These are phyloP conservation scores for Malassezia sympodialis DNA, from an alignment of 1,284 basidiomycete species.

Conservation along the genomic window DNA sequence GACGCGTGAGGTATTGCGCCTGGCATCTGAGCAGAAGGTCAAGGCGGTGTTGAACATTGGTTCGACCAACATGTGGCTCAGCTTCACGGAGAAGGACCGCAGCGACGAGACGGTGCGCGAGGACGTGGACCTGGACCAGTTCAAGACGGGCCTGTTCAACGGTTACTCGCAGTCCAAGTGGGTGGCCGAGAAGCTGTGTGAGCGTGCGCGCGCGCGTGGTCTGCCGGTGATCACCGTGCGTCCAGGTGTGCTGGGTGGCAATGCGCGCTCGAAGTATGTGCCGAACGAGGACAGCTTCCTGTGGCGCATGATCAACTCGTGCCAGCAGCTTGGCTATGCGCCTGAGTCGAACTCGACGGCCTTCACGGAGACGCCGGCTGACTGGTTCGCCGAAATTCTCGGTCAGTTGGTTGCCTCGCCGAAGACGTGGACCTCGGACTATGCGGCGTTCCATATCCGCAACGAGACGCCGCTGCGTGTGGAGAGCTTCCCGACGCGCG, in stretches of 20 bases:
- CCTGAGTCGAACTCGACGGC: background rate
- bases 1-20: constrained; percentile 48
- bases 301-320: constrained; percentile 13
- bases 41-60: constrained; percentile 45
- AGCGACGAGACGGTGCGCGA: constrained; percentile 33
- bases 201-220: constrained; percentile 38
- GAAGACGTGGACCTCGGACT: constrained; percentile 9
- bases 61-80: constrained; percentile 48
- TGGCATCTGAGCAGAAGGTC: constrained; percentile 38
- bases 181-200: constrained; percentile 47
- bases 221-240: constrained; percentile 45
- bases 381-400: constrained; percentile 19
- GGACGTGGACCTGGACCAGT: constrained; percentile 38
- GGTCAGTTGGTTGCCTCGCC: constrained; percentile 13
- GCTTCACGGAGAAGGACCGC: constrained; percentile 39
- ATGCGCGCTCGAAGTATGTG: constrained; percentile 21
- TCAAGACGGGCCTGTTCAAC: constrained; percentile 32
- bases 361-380: constrained; percentile 15
- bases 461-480: constrained; percentile 2
- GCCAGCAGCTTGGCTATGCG: constrained; percentile 11
- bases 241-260: constrained; percentile 46
- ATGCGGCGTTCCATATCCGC: constrained; percentile 16
- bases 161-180: constrained; percentile 49
- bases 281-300: constrained; percentile 20
- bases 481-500: background rate